Conservation (phyloP, 306 rosid genomes). For the Hylodesmum podocarpum region DNA sequence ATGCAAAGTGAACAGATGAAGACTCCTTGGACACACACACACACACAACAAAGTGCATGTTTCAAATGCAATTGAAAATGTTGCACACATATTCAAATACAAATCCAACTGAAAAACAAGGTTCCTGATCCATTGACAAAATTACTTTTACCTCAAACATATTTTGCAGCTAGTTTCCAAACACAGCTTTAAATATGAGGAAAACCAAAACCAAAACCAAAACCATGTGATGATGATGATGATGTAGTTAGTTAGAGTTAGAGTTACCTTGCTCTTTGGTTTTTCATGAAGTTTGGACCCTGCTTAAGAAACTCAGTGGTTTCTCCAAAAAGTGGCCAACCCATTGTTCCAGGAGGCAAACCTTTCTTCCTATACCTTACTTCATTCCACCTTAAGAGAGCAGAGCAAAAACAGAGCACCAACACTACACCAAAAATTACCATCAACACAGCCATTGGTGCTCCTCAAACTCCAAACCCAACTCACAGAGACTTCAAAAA, state of each 20-base stretch:
- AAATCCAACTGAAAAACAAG: no score
- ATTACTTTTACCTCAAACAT: no score
- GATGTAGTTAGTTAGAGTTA: not conserved
- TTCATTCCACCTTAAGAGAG: constrained; percentile 84
- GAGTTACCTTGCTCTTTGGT: constrained; percentile 87
- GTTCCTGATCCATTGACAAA: no score
- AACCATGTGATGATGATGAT: not conserved
- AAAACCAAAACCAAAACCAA: no score
- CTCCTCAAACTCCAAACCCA: constrained; percentile 41
- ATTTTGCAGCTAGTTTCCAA: no score
- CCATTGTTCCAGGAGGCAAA: constrained; percentile 98
- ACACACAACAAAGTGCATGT: no score
- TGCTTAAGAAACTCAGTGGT: constrained; percentile 95
- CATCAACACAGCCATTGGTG: constrained; percentile 70
- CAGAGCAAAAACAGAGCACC: constrained; percentile 86
- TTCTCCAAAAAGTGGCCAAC: constrained; percentile 97
- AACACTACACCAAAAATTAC: constrained; percentile 41
- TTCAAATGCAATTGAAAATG: no score
- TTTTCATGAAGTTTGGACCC: constrained; percentile 97
- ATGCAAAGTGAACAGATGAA: constrained; percentile 26
- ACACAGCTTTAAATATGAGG: not conserved
- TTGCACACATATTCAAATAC: no score
- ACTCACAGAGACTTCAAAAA: constrained; percentile 25
- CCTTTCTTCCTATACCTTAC: constrained; percentile 77
- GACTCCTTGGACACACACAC: constrained; percentile 2